These are phyloP conservation scores for Blastocystis sp. DNA, from an alignment of 352 stramenopile species.

Conservation along the genomic window DNA sequence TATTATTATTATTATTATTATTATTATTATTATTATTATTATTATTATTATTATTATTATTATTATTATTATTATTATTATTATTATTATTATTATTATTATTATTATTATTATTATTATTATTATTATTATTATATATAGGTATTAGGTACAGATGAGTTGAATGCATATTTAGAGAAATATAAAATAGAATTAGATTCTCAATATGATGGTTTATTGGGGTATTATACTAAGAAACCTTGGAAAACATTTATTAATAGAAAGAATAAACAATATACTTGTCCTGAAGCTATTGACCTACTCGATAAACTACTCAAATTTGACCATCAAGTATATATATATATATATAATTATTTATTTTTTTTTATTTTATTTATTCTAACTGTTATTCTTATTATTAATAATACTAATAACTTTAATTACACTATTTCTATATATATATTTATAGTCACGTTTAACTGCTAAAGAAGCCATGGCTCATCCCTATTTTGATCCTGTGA, in stretches of 20 bases:
- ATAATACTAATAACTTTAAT: too few species aligned
- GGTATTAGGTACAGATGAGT: conserved; percentile 83
- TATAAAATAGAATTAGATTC: conserved; percentile 94
- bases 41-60: too few species aligned
- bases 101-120: background rate
- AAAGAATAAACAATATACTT: conserved; percentile 89
- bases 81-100: conserved; percentile 15
- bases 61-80: too few species aligned
- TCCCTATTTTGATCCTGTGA: conserved; percentile 82
- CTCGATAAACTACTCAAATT: conserved; percentile 58
- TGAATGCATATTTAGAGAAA: conserved; percentile 91
- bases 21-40: conserved; percentile 5
- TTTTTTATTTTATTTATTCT: conserved; percentile 17
- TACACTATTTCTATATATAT: too few species aligned
- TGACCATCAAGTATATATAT: conserved; percentile 40
- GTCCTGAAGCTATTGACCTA: conserved; percentile 82
- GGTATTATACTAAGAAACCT: conserved; percentile 82
- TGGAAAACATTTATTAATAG: conserved; percentile 93
- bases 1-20: background rate
- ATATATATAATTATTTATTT: background rate
- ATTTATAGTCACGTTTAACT: conserved; percentile 87
- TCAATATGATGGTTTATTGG: conserved; percentile 90
- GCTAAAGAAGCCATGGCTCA: conserved; percentile 92
- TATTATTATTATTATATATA: conserved; percentile 13
- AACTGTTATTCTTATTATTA: conserved; percentile 12